Evolutionary conservation across 177 flowering plant species (phyloP).

Genomic region (Vitis hybrid): DNA sequence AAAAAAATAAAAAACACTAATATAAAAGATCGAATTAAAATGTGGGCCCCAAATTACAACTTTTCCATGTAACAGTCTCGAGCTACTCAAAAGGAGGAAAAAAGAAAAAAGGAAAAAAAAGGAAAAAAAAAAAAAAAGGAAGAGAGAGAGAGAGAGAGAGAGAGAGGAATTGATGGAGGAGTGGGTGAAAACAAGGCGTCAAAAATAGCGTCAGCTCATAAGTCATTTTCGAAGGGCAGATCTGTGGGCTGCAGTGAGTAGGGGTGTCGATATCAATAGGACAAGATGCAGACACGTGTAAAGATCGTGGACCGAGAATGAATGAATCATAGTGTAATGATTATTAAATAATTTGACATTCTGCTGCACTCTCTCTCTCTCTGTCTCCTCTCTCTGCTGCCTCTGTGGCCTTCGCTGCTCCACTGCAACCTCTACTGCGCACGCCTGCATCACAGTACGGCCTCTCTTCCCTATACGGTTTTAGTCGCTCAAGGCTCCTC

Average conservation of each 20-base stretch:
- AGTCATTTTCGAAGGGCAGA: constrained; percentile 16
- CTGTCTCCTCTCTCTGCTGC: neutral
- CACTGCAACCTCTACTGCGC: neutral
- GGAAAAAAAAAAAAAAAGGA: neutral
- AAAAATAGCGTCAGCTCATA: constrained; percentile 19
- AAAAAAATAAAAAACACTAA: neutral
- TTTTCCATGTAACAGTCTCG: constrained; percentile 34
- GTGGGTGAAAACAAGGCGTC: constrained; percentile 30
- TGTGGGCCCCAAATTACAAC: neutral
- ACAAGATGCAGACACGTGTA: constrained; percentile 33
- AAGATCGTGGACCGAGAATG: constrained; percentile 18
- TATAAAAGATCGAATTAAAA: neutral
- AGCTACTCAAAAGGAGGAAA: constrained; percentile 21
- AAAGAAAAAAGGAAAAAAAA: neutral
- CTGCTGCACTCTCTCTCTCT: constrained; percentile 5
- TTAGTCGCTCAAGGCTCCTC: constrained; percentile 7
- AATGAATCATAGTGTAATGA: constrained; percentile 46
- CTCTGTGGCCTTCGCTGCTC: neutral
- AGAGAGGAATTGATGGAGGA: too few relatives aligned
- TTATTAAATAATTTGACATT: constrained; percentile 47
- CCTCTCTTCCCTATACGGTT: neutral
- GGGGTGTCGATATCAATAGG: constrained; percentile 6
- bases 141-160: neutral
- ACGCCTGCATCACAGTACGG: too few relatives aligned
- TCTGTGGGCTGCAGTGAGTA: constrained; percentile 11